Evolutionary conservation across 495 filamentous ascomycete genomes (phyloP).

Genomic region (Aspergillus baeticus): DNA sequence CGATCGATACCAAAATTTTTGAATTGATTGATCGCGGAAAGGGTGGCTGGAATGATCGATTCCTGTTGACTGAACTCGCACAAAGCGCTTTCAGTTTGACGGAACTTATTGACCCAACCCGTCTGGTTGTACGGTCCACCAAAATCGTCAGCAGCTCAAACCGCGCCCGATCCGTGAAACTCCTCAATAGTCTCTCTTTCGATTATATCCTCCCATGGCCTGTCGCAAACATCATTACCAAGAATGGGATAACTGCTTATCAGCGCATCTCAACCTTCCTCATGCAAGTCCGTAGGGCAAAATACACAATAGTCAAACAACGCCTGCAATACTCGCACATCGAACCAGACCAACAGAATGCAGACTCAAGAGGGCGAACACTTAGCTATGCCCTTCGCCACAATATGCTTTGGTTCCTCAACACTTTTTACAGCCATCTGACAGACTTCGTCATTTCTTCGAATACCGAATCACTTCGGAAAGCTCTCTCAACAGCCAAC

Average conservation of each 20-base stretch:
- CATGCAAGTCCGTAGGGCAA: conserved; percentile 74
- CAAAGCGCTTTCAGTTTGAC: conserved; percentile 62
- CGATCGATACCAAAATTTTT: conserved; percentile 69
- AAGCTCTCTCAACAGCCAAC: conserved; percentile 53
- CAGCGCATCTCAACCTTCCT: conserved; percentile 71
- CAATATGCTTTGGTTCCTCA: conserved; percentile 78
- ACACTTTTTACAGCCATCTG: conserved; percentile 71
- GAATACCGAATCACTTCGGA: conserved; percentile 50
- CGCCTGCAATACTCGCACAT: conserved; percentile 35
- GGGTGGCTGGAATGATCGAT: conserved; percentile 75
- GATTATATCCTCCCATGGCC: conserved; percentile 76
- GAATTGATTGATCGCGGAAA: conserved; percentile 69
- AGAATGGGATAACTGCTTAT: conserved; percentile 60
- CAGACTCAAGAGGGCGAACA: conserved; percentile 32
- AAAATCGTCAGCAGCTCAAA: conserved; percentile 14
- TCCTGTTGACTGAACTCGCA: conserved; percentile 75
- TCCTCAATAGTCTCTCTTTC: conserved; percentile 57
- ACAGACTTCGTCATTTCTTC: conserved; percentile 68
- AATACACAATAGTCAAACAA: conserved; percentile 62
- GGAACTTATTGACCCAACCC: conserved; percentile 52
- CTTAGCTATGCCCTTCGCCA: conserved; percentile 64
- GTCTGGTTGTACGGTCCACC: conserved; percentile 52
- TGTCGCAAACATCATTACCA: conserved; percentile 75
- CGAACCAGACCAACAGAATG: neutral
- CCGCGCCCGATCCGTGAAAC: conserved; percentile 41